Base-by-base conservation (phyloP, 2,329 filamentous ascomycete genomes). In the Karstenula rhodostoma region DNA sequence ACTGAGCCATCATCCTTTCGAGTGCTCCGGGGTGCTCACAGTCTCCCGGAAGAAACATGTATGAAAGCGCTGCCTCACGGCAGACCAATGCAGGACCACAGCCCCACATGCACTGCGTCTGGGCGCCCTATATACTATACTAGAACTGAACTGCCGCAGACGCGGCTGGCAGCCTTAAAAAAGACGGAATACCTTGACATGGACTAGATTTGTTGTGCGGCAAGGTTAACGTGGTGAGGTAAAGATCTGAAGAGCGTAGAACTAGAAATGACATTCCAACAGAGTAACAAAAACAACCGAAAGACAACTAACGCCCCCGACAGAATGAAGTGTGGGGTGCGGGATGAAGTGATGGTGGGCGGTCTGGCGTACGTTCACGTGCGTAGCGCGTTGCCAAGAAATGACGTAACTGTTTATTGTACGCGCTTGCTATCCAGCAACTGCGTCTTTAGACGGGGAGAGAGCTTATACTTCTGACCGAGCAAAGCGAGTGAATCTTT, bases 381-480 rank as follows among this genome's bases (percentile, higher is more conserved):
- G n/a, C 52, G 2, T 10, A 29, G 23, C 23, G 17, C 23, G 19
- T 44, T 29, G 50, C 50, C 33, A 52, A 52, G 32, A 10, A 42
- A 47, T 51, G 44, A 49, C 55, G 52, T 60, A 59, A 37, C 4
- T 52, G 50, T 42, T 43, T 35, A 25, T 46, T 32, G 17, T 29
- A 22, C 19, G n/a, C 19, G 19, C 42, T 40, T 23, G 42, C 42
- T 44, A n/a, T 37, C 56, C 12, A 35, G 12, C 33, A 43, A 17
- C 13, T 15, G 17, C 2, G 7, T 44, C 19, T 22, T 22, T 19
- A 23, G 42, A 43, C 29, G 27, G n/a, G n/a, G 22, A 40, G 27
- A 50, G 54, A 56, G 27, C 52, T 22, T 56, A 33, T 35, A 23
- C 46, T 27, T 32, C 17, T 22, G 6, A 40, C 50, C 56, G 35